A percentile compares a stretch with the other conserved stretches of the same genome.
phyloP scores from a whole-genome alignment of 306 rosid species.

The Pyrus communis region DNA sequence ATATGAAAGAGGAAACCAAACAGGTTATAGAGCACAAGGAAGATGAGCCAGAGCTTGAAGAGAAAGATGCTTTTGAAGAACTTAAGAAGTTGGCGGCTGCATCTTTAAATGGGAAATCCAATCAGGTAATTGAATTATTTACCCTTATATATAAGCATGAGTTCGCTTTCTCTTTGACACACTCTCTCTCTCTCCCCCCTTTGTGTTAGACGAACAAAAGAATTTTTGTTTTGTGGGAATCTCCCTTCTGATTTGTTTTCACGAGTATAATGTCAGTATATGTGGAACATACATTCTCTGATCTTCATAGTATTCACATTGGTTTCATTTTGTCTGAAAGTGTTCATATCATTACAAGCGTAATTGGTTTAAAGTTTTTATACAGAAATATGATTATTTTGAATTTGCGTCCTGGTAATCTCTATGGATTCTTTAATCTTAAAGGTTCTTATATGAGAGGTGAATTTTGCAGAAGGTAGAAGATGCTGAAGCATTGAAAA shows the following conservation, averaged over 20 bases:
- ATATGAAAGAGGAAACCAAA: constrained; percentile 49
- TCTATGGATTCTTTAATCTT: neutral
- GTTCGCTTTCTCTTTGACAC: too few relatives aligned
- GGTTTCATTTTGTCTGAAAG: neutral
- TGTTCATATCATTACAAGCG: neutral
- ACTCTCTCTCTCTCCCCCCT: neutral
- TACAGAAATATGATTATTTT: neutral
- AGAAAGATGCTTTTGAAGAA: constrained; percentile 89
- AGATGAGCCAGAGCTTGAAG: constrained; percentile 41
- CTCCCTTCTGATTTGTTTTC: neutral
- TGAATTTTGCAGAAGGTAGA: constrained; percentile 25
- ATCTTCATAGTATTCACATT: neutral
- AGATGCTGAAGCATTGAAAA: constrained; percentile 38
- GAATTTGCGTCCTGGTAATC: neutral
- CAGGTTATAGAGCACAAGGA: constrained; percentile 29
- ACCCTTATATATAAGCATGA: neutral
- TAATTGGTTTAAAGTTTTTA: neutral
- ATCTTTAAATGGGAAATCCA: constrained; percentile 55
- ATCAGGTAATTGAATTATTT: constrained; percentile 32
- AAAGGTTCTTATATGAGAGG: neutral
- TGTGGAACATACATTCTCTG: neutral
- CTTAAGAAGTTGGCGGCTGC: constrained; percentile 77
- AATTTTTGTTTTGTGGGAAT: neutral
- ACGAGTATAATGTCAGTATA: neutral
- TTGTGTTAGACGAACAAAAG: neutral